These are phyloP conservation scores for Xylaria flabelliformis DNA, from an alignment of 495 filamentous ascomycete species.

Conservation along the genomic window DNA sequence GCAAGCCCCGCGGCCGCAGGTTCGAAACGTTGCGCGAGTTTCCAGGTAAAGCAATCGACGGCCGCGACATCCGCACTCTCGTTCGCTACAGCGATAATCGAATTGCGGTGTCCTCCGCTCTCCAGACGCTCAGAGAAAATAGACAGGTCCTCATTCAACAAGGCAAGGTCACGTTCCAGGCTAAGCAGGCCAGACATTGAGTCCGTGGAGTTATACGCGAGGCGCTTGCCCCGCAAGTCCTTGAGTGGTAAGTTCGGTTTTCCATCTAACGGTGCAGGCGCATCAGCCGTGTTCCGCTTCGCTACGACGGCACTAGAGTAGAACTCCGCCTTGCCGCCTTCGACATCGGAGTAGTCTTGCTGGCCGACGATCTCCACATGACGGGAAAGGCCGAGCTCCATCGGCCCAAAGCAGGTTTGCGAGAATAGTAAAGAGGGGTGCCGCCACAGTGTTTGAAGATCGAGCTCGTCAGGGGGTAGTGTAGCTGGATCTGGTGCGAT, in stretches of 20 bases:
- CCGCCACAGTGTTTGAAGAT: constrained; percentile 21
- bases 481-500: constrained; percentile 18
- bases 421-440: constrained; percentile 14
- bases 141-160: not conserved
- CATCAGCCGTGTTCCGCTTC: not conserved
- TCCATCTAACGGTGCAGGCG: constrained; percentile 9
- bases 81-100: constrained; percentile 11
- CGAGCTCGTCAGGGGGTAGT: constrained; percentile 8
- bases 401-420: constrained; percentile 21
- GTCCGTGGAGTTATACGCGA: constrained; percentile 20
- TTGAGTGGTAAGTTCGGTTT: not conserved
- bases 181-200: constrained; percentile 14
- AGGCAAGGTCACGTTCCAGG: constrained; percentile 15
- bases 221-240: constrained; percentile 18
- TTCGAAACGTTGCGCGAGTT: constrained; percentile 17
- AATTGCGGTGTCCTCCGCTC: constrained; percentile 21
- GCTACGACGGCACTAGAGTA: constrained; percentile 21
- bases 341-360: constrained; percentile 17
- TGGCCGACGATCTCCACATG: constrained; percentile 17
- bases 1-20: constrained; percentile 1
- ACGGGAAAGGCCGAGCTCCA: constrained; percentile 17
- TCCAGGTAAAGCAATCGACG: constrained; percentile 19
- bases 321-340: constrained; percentile 8
- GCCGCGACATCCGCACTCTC: constrained; percentile 10
- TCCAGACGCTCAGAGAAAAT: constrained; percentile 13